Evolutionary conservation across 2,329 filamentous ascomycete species (phyloP).

Genomic region (Neonectria punicea): DNA sequence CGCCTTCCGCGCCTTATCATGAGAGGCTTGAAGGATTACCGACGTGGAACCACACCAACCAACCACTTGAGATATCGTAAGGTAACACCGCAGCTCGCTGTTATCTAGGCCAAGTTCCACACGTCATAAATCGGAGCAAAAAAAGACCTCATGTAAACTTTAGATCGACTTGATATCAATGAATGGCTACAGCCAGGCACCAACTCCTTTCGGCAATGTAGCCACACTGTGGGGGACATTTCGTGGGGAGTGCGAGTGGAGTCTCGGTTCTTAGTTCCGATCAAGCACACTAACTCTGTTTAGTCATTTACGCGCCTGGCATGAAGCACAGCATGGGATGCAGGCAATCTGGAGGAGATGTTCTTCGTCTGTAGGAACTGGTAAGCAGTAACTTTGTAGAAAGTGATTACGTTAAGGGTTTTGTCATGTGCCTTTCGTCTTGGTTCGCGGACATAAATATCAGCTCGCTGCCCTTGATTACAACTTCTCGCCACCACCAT

Average conservation of each 20-base stretch:
- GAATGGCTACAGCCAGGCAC: background rate
- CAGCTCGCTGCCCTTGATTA: background rate
- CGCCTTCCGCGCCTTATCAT: background rate
- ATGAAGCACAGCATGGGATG: conserved; percentile 10
- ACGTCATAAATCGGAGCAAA: background rate
- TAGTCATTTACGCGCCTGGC: conserved; percentile 33
- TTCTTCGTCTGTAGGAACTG: background rate
- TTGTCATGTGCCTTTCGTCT: background rate
- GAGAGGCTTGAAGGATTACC: background rate
- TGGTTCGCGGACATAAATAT: conserved; percentile 5
- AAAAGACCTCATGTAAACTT: background rate
- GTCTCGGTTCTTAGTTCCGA: conserved; percentile 1
- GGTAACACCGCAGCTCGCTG: background rate
- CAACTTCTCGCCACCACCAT: background rate
- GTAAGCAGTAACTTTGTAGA: background rate
- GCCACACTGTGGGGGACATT: conserved; percentile 34
- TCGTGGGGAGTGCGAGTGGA: conserved; percentile 1
- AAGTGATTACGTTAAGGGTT: background rate
- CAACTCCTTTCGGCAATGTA: conserved; percentile 39
- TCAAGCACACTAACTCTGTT: conserved; percentile 29
- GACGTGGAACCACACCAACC: background rate
- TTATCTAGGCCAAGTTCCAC: background rate
- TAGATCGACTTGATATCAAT: background rate
- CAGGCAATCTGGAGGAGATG: background rate
- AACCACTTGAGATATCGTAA: background rate